A percentile compares a stretch with the other conserved stretches of the same genome.
phyloP scores from a whole-genome alignment of 139 green algal genomes.

The Gonium pectorale region DNA sequence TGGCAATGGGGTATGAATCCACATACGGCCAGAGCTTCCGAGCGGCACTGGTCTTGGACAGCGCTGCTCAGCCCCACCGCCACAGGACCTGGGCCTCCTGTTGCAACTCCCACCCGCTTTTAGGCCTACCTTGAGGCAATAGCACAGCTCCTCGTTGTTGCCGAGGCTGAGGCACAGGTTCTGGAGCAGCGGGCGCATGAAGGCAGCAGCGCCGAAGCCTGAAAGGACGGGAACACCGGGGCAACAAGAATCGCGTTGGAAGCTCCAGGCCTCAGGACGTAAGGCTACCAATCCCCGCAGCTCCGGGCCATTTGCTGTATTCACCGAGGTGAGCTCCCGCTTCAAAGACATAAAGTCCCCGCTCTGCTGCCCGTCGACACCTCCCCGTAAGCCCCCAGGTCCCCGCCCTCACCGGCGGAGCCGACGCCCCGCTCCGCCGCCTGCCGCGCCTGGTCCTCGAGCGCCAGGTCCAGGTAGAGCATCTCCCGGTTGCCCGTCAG shows the following conservation, averaged over 20 bases:
- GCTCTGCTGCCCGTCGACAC: too few relatives aligned
- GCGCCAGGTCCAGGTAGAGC: slow-evolving; percentile 97
- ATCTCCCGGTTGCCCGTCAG: slow-evolving; percentile 82
- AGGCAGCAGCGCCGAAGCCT: slow-evolving; percentile 80
- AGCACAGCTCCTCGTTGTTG: slow-evolving; percentile 97
- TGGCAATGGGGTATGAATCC: background rate
- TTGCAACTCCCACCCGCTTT: too few relatives aligned
- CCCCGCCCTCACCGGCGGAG: slow-evolving; percentile 28
- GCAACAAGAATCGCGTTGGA: too few relatives aligned
- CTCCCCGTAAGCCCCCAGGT: background rate
- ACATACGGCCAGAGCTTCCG: too few relatives aligned
- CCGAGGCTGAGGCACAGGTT: slow-evolving; percentile 94
- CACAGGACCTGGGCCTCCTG: too few relatives aligned
- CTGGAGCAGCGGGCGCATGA: slow-evolving; percentile 94
- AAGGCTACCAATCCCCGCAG: too few relatives aligned
- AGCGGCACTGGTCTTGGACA: too few relatives aligned
- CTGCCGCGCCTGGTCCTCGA: slow-evolving; percentile 88
- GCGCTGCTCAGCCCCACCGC: too few relatives aligned
- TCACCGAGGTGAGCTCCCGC: too few relatives aligned
- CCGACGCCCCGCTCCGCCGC: slow-evolving; percentile 69
- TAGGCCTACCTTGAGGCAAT: slow-evolving; percentile 88
- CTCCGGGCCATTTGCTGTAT: too few relatives aligned
- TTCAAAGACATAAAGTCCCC: too few relatives aligned
- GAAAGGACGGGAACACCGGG: background rate
- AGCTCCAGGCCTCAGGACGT: too few relatives aligned